These are phyloP conservation scores for Tricholoma saponaceum DNA, from an alignment of 768 basidiomycete genomes.

Conservation along the genomic window DNA sequence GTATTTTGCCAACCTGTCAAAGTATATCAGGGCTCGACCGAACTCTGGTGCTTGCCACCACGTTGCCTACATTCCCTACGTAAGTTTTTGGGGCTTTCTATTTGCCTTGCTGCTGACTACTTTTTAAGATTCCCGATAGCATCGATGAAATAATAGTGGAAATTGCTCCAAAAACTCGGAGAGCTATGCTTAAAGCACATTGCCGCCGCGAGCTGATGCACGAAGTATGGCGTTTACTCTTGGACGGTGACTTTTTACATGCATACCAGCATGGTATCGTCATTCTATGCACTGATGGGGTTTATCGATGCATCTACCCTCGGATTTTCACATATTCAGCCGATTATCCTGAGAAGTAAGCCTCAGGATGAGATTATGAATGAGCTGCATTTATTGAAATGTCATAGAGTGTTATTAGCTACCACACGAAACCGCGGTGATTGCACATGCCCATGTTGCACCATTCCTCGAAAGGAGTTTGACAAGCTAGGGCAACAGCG, in stretches of 20 bases:
- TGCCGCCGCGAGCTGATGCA: not conserved
- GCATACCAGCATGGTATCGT: slow-evolving; percentile 7
- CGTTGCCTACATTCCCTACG: not conserved
- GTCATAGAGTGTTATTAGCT: not conserved
- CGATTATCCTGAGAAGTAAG: slow-evolving; percentile 8
- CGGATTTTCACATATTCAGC: slow-evolving; percentile 7
- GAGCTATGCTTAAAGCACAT: not conserved
- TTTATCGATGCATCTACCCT: slow-evolving; percentile 4
- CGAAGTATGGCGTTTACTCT: not conserved
- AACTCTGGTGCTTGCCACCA: not conserved
- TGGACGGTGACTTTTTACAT: no score
- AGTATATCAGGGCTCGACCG: not conserved
- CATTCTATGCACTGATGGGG: slow-evolving; percentile 3
- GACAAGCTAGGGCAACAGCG: not conserved
- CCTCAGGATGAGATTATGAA: not conserved
- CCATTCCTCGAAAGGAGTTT: not conserved
- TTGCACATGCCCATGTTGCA: not conserved
- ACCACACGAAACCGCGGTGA: not conserved
- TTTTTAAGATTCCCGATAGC: not conserved
- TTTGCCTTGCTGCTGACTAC: slow-evolving; percentile 14
- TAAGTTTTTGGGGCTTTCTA: slow-evolving; percentile 16
- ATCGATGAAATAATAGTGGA: not conserved
- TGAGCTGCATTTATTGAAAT: not conserved
- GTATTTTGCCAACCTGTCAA: no score
- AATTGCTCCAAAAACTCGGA: not conserved